Conservation (phyloP, 2,329 filamentous ascomycete genomes). For the Hypocrella siamensis region DNA sequence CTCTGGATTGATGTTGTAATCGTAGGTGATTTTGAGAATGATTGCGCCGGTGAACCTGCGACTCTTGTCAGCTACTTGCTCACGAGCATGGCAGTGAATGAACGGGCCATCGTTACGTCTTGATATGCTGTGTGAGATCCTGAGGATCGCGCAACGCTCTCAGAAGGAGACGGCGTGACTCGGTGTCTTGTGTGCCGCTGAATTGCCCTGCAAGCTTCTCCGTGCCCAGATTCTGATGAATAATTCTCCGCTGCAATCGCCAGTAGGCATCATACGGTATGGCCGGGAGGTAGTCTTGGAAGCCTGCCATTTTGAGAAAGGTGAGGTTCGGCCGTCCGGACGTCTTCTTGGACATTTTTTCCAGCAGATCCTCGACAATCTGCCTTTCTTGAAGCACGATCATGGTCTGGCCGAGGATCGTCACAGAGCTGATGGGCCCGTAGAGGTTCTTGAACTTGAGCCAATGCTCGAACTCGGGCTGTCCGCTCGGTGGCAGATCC, state of each 20-base stretch:
- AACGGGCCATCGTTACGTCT: conserved; percentile 13
- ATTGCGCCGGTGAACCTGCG: background rate
- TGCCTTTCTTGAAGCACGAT: conserved; percentile 22
- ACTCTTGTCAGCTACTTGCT: too few relatives aligned
- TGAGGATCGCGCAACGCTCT: conserved; percentile 22
- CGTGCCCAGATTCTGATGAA: conserved; percentile 26
- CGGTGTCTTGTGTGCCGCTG: conserved; percentile 24
- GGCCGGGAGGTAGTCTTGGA: conserved; percentile 4
- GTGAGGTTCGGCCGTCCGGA: conserved; percentile 17
- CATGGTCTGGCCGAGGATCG: conserved; percentile 21
- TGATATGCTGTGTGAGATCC: conserved; percentile 22
- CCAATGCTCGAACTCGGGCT: conserved; percentile 3
- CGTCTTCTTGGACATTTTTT: conserved; percentile 17
- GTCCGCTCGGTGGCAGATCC: conserved; percentile 1
- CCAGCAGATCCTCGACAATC: conserved; percentile 20
- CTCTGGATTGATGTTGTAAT: conserved; percentile 15
- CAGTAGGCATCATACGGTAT: conserved; percentile 20
- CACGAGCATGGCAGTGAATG: background rate
- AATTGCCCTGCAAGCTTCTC: conserved; percentile 21
- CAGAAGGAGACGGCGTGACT: conserved; percentile 26
- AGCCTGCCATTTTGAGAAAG: conserved; percentile 21
- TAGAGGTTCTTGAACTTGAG: conserved; percentile 2
- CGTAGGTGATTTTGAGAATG: conserved; percentile 8
- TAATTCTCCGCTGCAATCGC: conserved; percentile 26
- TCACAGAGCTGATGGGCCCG: conserved; percentile 29